phyloP scores from a whole-genome alignment of 306 rosid species.

The Leucaena leucocephala region DNA sequence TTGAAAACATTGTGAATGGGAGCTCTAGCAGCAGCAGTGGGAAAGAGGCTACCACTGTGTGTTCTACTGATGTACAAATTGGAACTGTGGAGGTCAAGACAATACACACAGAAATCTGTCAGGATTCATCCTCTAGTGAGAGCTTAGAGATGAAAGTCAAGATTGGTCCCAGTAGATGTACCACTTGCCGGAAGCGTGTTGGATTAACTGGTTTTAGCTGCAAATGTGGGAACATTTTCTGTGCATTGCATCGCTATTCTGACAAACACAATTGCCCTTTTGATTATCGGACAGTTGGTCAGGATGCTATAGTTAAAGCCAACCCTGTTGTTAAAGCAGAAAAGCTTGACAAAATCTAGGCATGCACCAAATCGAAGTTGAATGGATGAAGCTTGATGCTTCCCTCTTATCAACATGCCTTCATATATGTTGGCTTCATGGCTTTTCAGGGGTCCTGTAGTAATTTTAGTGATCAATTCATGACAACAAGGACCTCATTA shows the following conservation, averaged over 20 bases:
- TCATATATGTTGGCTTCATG: slow-evolving; percentile 42
- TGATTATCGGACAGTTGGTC: slow-evolving; percentile 63
- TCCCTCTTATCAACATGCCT: slow-evolving; percentile 26
- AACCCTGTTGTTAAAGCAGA: slow-evolving; percentile 79
- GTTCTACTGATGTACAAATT: slow-evolving; percentile 44
- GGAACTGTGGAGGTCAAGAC: slow-evolving; percentile 41
- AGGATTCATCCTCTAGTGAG: slow-evolving; percentile 46
- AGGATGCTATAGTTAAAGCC: slow-evolving; percentile 75
- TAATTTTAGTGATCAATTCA: background rate
- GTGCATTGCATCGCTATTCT: slow-evolving; percentile 68
- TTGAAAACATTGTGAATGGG: slow-evolving; percentile 68
- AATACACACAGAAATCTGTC: slow-evolving; percentile 39
- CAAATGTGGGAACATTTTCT: slow-evolving; percentile 71
- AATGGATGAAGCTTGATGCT: slow-evolving; percentile 42
- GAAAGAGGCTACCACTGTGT: slow-evolving; percentile 46
- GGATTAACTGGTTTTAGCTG: slow-evolving; percentile 82
- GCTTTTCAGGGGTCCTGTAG: slow-evolving; percentile 44
- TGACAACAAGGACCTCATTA: background rate
- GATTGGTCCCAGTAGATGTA: slow-evolving; percentile 61
- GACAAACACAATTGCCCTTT: slow-evolving; percentile 71
- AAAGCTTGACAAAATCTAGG: slow-evolving; percentile 78
- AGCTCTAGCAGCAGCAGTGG: slow-evolving; percentile 37
- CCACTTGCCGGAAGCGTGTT: slow-evolving; percentile 68
- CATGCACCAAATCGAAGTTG: slow-evolving; percentile 31
- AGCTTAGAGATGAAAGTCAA: slow-evolving; percentile 48